These are phyloP conservation scores for Sutorius australiensis DNA, from an alignment of 768 basidiomycete species.

Conservation along the genomic window DNA sequence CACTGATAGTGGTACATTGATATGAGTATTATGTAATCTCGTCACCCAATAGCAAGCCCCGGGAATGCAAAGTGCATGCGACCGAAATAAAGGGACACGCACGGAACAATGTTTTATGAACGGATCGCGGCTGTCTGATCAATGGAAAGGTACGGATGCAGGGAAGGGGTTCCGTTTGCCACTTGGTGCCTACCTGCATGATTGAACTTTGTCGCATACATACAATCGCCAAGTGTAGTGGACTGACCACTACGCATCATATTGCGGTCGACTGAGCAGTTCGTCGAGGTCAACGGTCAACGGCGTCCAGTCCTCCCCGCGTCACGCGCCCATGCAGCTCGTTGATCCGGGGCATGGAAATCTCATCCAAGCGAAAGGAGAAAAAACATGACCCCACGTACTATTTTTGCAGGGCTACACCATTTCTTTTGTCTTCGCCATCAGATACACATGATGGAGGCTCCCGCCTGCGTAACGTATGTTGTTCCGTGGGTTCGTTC, in stretches of 20 bases:
- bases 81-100: neutral
- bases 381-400: neutral
- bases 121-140: neutral
- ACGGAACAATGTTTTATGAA: neutral
- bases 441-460: neutral
- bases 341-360: no score
- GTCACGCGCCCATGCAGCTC: no score
- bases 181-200: neutral
- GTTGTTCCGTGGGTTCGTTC: neutral
- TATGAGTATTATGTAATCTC: neutral
- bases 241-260: neutral
- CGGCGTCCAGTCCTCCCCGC: no score
- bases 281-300: neutral
- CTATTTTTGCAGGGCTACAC: neutral
- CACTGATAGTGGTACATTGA: neutral
- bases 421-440: constrained; percentile 8
- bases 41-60: neutral
- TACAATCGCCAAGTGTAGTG: neutral
- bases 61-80: neutral
- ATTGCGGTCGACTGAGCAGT: neutral
- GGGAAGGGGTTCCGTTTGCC: no score
- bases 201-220: neutral
- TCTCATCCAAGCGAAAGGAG: neutral
- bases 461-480: neutral
- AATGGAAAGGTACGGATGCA: neutral